A percentile compares a stretch with the other conserved stretches of the same genome.
These are phyloP conservation scores for Castanea crenata DNA, from an alignment of 306 rosid genomes.

Conservation along the genomic window DNA sequence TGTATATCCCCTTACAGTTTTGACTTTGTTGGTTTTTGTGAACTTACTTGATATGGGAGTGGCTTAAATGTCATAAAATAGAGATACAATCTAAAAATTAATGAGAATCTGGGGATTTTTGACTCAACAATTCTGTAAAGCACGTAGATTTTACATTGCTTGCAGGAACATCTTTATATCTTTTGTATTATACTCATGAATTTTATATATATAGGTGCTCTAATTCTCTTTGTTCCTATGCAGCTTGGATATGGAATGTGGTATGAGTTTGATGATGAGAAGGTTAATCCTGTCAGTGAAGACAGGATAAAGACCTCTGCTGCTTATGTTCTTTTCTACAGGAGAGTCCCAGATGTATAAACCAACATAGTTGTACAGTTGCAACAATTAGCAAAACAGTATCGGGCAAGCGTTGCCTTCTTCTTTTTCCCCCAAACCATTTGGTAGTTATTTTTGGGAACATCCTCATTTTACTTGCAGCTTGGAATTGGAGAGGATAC, in stretches of 20 bases:
- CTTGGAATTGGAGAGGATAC: conserved; percentile 19
- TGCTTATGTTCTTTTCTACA: conserved; percentile 87
- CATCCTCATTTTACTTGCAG: not conserved
- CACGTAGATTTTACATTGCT: not conserved
- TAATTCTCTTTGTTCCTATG: conserved; percentile 14
- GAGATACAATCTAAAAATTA: not conserved
- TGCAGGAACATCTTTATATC: not conserved
- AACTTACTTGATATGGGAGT: not conserved
- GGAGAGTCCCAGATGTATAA: conserved; percentile 47
- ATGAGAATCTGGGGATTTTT: not conserved
- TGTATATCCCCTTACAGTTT: not conserved
- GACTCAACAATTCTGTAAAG: not conserved
- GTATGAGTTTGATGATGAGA: conserved; percentile 79
- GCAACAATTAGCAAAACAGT: conserved; percentile 25
- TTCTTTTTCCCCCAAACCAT: not conserved
- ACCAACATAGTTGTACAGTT: conserved; percentile 28
- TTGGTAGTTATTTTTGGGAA: not conserved
- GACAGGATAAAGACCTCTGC: conserved; percentile 61
- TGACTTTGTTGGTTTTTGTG: not conserved
- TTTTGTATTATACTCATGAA: conserved; percentile 5
- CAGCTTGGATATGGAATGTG: conserved; percentile 60
- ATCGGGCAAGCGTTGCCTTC: not conserved
- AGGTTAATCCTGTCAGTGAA: conserved; percentile 44
- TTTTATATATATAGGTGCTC: conserved; percentile 6
- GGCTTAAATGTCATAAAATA: not conserved